Evolutionary conservation across 129 eudicot genomes (phyloP).

Genomic region (Pulicaria dysenterica): DNA sequence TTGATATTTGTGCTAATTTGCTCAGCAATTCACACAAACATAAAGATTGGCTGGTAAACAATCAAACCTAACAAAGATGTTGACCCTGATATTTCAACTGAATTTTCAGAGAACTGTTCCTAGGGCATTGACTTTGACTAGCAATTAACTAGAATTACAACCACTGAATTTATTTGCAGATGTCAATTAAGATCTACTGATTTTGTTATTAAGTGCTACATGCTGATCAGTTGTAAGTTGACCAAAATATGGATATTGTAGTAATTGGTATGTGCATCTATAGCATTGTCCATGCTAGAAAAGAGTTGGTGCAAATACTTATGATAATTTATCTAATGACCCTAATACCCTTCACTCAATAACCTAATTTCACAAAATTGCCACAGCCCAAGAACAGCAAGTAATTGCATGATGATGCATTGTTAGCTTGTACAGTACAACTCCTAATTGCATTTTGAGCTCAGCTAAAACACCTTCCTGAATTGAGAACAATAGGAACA

Average conservation of each 20-base stretch:
- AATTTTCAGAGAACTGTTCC: not conserved
- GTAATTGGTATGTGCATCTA: not conserved
- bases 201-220: constrained; percentile 31
- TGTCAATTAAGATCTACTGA: constrained; percentile 9
- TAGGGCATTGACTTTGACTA: not conserved
- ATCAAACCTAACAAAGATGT: constrained; percentile 34
- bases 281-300: constrained; percentile 21
- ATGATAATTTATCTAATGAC: constrained; percentile 20
- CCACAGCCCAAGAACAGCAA: not conserved
- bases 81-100: constrained; percentile 24
- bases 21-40: not conserved
- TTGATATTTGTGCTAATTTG: too few relatives aligned
- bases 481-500: not conserved
- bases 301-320: constrained; percentile 14
- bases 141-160: not conserved
- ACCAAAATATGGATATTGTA: not conserved
- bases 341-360: constrained; percentile 17
- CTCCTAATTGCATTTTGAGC: constrained; percentile 15
- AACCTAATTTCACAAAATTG: constrained; percentile 16
- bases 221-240: constrained; percentile 34
- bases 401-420: constrained; percentile 20
- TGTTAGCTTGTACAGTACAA: constrained; percentile 30
- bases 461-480: not conserved
- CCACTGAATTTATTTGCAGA: constrained; percentile 19
- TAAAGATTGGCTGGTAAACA: constrained; percentile 21